phyloP scores from a whole-genome alignment of 805 yeast species.

The Starmerella gropengiesseri region DNA sequence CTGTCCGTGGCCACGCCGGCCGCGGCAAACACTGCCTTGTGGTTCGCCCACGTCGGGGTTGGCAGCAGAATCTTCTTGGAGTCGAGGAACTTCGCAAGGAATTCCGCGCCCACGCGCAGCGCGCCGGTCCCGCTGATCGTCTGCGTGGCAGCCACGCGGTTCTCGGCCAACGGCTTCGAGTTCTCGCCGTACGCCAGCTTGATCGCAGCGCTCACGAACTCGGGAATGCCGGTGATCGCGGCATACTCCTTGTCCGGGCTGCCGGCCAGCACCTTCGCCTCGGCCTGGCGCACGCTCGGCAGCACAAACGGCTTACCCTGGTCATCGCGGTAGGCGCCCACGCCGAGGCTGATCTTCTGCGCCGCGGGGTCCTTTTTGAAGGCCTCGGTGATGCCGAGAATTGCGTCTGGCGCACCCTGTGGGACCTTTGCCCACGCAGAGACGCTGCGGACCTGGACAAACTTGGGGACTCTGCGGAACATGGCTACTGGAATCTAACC shows the following conservation, averaged over 20 bases:
- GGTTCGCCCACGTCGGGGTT: slow-evolving; percentile 92
- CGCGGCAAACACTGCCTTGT: slow-evolving; percentile 62
- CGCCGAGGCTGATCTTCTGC: slow-evolving; percentile 50
- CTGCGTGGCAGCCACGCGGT: slow-evolving; percentile 71
- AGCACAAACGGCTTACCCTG: slow-evolving; percentile 80
- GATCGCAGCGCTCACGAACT: slow-evolving; percentile 56
- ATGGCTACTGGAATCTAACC: too few species aligned
- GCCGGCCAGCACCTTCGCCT: slow-evolving; percentile 37
- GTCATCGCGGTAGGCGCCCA: slow-evolving; percentile 90
- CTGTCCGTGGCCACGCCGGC: slow-evolving; percentile 52
- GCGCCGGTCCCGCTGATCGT: slow-evolving; percentile 96
- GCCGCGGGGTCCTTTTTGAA: slow-evolving; percentile 50
- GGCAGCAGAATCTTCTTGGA: slow-evolving; percentile 56
- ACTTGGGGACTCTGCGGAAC: not conserved
- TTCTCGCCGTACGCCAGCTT: slow-evolving; percentile 63
- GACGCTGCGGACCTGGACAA: slow-evolving; percentile 12
- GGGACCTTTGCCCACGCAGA: slow-evolving; percentile 35
- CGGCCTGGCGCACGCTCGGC: slow-evolving; percentile 64
- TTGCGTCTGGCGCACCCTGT: slow-evolving; percentile 76
- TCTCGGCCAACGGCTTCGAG: slow-evolving; percentile 43
- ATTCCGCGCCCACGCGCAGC: slow-evolving; percentile 70
- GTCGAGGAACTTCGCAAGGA: slow-evolving; percentile 51
- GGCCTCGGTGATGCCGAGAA: slow-evolving; percentile 60
- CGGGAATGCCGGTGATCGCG: slow-evolving; percentile 69
- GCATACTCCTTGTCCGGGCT: slow-evolving; percentile 72